Evolutionary conservation across 306 rosid species (phyloP).

Genomic region (Vachellia pachyceras): DNA sequence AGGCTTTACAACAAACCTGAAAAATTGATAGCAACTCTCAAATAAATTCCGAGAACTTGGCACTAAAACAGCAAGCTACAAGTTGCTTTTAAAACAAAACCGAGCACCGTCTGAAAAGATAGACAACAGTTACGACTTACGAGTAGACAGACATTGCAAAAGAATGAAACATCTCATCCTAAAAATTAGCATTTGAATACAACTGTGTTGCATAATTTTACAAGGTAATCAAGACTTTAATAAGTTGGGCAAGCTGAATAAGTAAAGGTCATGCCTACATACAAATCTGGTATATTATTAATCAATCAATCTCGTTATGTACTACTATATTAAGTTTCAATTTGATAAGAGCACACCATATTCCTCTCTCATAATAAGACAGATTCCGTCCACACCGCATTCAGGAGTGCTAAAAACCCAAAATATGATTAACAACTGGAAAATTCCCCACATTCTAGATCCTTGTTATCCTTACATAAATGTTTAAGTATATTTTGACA

Average conservation of each 20-base stretch:
- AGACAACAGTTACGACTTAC: constrained; percentile 12
- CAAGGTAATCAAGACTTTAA: constrained; percentile 19
- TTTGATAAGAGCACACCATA: constrained; percentile 21
- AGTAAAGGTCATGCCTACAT: constrained; percentile 30
- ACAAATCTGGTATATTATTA: constrained; percentile 15
- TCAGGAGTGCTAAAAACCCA: neutral
- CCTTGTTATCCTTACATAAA: neutral
- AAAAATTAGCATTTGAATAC: constrained; percentile 6
- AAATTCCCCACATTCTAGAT: constrained; percentile 21
- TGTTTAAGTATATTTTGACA: neutral
- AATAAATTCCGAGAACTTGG: constrained; percentile 11
- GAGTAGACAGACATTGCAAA: neutral
- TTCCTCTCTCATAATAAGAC: constrained; percentile 27
- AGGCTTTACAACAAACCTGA: constrained; percentile 26
- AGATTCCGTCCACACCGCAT: constrained; percentile 24
- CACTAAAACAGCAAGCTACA: constrained; percentile 15
- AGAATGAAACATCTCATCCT: neutral
- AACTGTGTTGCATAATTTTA: constrained; percentile 14
- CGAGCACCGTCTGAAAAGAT: constrained; percentile 2
- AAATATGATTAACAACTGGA: neutral
- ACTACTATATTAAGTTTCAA: constrained; percentile 26
- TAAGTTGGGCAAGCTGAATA: constrained; percentile 17
- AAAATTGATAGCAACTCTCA: constrained; percentile 23
- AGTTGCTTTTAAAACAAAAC: constrained; percentile 12
- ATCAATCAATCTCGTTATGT: constrained; percentile 15